Evolutionary conservation across 2,329 filamentous ascomycete genomes (phyloP).

Genomic region (Fusarium bulbicola): DNA sequence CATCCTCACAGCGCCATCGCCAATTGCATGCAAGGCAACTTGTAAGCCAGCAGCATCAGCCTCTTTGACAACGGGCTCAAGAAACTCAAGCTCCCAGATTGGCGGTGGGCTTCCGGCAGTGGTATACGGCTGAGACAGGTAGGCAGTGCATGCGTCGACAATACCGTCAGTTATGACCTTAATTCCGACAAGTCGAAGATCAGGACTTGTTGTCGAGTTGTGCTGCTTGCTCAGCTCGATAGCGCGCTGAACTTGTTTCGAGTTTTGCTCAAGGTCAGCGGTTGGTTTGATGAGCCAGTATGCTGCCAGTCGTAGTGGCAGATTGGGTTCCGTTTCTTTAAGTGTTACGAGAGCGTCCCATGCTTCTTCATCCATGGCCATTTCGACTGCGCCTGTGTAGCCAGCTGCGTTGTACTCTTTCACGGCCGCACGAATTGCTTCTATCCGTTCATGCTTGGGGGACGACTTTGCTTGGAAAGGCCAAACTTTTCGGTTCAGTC

Average conservation of each 20-base stretch:
- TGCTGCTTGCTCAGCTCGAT: constrained; percentile 53
- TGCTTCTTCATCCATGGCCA: constrained; percentile 68
- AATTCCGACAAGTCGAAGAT: constrained; percentile 63
- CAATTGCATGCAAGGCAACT: constrained; percentile 70
- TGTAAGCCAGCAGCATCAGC: constrained; percentile 64
- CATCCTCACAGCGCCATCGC: constrained; percentile 65
- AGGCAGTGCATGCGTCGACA: constrained; percentile 69
- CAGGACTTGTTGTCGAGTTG: constrained; percentile 46
- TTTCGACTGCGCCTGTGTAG: constrained; percentile 65
- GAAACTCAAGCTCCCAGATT: constrained; percentile 61
- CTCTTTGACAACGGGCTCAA: constrained; percentile 61
- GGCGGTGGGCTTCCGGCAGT: constrained; percentile 53
- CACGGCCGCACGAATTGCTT: constrained; percentile 58
- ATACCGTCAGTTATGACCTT: constrained; percentile 71
- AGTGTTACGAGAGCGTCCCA: constrained; percentile 61
- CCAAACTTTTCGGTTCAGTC: constrained; percentile 37
- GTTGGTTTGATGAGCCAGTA: constrained; percentile 66
- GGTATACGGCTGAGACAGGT: constrained; percentile 64
- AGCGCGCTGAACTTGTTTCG: constrained; percentile 58
- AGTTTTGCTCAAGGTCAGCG: constrained; percentile 42
- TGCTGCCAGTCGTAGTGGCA: constrained; percentile 57
- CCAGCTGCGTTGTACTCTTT: constrained; percentile 59
- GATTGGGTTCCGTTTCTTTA: constrained; percentile 41
- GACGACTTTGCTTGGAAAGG: constrained; percentile 61
- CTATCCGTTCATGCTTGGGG: constrained; percentile 55